A percentile compares a stretch with the other conserved stretches of the same genome.
Evolutionary conservation across 2,329 filamentous ascomycete species (phyloP).

Genomic region (Dothistroma septosporum): DNA sequence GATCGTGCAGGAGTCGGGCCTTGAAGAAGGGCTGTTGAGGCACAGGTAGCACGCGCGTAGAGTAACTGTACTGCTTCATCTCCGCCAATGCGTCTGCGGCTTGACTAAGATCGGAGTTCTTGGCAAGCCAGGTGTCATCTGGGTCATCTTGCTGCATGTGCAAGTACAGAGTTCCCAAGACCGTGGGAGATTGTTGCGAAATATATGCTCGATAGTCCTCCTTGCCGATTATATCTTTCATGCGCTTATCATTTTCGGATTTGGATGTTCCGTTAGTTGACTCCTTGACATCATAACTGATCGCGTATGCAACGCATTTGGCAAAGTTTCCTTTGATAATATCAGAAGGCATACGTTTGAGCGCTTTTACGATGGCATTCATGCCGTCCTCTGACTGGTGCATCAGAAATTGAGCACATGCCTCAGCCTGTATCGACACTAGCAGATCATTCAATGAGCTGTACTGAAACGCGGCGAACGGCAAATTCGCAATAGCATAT

Average conservation of each 20-base stretch:
- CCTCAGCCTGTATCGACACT: slow-evolving; percentile 67
- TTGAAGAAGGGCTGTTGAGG: slow-evolving; percentile 86
- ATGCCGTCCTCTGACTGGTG: slow-evolving; percentile 65
- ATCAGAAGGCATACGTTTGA: slow-evolving; percentile 53
- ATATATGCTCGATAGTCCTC: slow-evolving; percentile 57
- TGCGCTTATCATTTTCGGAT: slow-evolving; percentile 50
- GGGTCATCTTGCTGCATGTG: slow-evolving; percentile 70
- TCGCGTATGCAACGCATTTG: slow-evolving; percentile 76
- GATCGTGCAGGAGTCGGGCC: slow-evolving; percentile 68
- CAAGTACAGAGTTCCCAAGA: slow-evolving; percentile 71
- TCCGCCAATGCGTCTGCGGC: slow-evolving; percentile 62
- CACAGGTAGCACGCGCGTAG: slow-evolving; percentile 61
- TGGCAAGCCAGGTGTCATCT: slow-evolving; percentile 53
- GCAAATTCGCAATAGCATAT: slow-evolving; percentile 64
- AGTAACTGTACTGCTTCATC: slow-evolving; percentile 67
- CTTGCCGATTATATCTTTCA: slow-evolving; percentile 64
- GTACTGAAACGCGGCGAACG: slow-evolving; percentile 83
- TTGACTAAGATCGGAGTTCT: slow-evolving; percentile 48
- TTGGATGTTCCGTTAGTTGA: background rate
- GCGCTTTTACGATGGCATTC: slow-evolving; percentile 54
- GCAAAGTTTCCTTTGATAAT: slow-evolving; percentile 68
- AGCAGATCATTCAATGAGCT: slow-evolving; percentile 64
- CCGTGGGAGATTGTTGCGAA: slow-evolving; percentile 67
- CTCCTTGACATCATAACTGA: slow-evolving; percentile 65
- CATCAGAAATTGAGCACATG: slow-evolving; percentile 77